A percentile compares a stretch with the other conserved stretches of the same genome.
Evolutionary conservation across 495 filamentous ascomycete species (phyloP).

Genomic region (Durotheca rogersii): DNA sequence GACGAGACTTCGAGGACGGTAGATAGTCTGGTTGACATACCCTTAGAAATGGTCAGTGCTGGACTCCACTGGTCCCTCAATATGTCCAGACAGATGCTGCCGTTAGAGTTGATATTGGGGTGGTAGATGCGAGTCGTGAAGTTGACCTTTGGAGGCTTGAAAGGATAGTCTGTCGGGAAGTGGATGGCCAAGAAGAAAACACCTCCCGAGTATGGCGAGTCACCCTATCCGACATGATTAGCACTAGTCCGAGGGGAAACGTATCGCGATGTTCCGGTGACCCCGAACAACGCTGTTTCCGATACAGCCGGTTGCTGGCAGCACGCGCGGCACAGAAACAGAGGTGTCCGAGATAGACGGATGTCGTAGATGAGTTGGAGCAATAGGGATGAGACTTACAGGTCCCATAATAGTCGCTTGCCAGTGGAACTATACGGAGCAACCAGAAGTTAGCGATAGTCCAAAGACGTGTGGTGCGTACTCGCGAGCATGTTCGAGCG

Average conservation of each 20-base stretch:
- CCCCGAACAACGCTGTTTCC: not conserved
- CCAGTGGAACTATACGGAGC: conserved; percentile 85
- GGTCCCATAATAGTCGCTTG: conserved; percentile 99
- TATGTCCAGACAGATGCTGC: conserved; percentile 98
- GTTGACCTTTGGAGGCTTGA: conserved; percentile 99
- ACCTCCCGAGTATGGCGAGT: conserved; percentile 94
- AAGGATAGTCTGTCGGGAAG: conserved; percentile 99
- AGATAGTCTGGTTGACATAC: conserved; percentile 50
- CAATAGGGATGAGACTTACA: conserved; percentile 60
- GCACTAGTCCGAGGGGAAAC: conserved; percentile 11
- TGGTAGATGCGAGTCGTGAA: conserved; percentile 99
- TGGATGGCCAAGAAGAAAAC: conserved; percentile 98
- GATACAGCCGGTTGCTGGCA: not conserved
- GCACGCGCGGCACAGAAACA: not conserved
- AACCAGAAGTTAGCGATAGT: conserved; percentile 36
- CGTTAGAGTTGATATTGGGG: conserved; percentile 99
- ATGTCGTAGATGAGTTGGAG: not conserved
- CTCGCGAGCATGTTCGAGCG: not conserved
- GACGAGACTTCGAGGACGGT: not conserved
- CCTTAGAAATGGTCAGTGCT: conserved; percentile 97
- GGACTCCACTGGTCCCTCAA: conserved; percentile 99
- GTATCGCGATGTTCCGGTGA: conserved; percentile 3
- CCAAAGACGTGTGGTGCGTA: conserved; percentile 4
- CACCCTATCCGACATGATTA: conserved; percentile 58
- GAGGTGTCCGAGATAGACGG: not conserved